phyloP scores from a whole-genome alignment of 352 stramenopile species.

The Sclerospora graminicola region DNA sequence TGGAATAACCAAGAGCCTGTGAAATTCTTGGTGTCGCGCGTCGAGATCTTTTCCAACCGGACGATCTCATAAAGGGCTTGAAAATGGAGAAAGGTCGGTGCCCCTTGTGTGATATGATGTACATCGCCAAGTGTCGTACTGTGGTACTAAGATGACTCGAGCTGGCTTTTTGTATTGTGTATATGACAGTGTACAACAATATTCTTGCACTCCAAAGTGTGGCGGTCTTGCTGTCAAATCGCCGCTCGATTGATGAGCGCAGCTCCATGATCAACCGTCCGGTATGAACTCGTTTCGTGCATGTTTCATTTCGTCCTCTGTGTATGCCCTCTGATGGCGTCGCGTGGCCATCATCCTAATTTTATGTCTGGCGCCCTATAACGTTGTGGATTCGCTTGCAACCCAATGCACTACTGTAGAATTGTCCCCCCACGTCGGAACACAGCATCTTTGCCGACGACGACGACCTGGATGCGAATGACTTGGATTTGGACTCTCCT shows the following conservation, averaged over 20 bases:
- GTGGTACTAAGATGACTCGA: not conserved
- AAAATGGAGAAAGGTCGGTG: slow-evolving; percentile 61
- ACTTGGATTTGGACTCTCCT: slow-evolving; percentile 30
- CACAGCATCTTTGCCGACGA: slow-evolving; percentile 29
- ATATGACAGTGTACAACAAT: slow-evolving; percentile 59
- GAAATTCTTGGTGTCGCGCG: slow-evolving; percentile 45
- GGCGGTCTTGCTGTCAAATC: slow-evolving; percentile 60
- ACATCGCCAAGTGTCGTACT: not conserved
- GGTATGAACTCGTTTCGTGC: slow-evolving; percentile 7
- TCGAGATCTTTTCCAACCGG: slow-evolving; percentile 57
- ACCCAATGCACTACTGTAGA: slow-evolving; percentile 15
- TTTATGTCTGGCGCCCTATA: too few relatives aligned
- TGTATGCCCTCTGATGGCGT: not conserved
- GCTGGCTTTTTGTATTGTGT: slow-evolving; percentile 3
- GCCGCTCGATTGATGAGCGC: slow-evolving; percentile 70
- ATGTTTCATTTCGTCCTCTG: slow-evolving; percentile 4
- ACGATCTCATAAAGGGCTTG: slow-evolving; percentile 48
- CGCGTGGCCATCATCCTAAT: slow-evolving; percentile 1
- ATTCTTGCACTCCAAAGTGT: slow-evolving; percentile 66
- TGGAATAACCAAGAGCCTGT: slow-evolving; percentile 33
- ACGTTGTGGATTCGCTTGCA: too few relatives aligned
- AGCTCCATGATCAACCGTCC: slow-evolving; percentile 38
- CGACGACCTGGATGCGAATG: slow-evolving; percentile 21
- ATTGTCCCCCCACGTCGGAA: slow-evolving; percentile 36
- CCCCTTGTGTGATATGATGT: not conserved